Percentiles rank a stretch among this genome's conserved stretches.
Conservation (phyloP, 768 basidiomycete species). For the Phanerodontia chrysosporium region DNA sequence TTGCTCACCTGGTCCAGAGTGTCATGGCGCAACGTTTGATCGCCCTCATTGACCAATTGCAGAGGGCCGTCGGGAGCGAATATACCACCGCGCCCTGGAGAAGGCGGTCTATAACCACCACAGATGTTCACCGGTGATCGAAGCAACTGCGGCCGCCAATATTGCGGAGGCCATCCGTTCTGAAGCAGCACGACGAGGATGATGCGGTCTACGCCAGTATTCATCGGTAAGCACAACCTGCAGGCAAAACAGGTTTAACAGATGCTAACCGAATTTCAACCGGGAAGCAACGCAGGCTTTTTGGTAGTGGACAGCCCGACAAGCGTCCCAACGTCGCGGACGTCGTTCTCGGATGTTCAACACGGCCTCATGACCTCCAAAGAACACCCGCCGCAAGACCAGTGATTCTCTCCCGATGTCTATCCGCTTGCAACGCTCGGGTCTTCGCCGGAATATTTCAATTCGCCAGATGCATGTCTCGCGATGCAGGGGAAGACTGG, state of each 20-base stretch:
- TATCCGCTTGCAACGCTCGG: constrained; percentile 26
- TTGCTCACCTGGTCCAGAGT: background rate
- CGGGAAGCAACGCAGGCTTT: background rate
- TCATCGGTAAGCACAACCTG: background rate
- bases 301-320: background rate
- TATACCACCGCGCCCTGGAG: background rate
- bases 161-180: background rate
- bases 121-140: background rate
- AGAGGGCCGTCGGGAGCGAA: background rate
- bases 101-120: background rate
- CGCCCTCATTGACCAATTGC: background rate
- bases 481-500: background rate
- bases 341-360: constrained; percentile 4
- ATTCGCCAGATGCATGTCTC: constrained; percentile 2
- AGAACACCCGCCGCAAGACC: constrained; percentile 10
- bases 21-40: background rate
- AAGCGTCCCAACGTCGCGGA: background rate
- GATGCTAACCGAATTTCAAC: constrained; percentile 4
- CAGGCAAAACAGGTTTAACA: background rate
- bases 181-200: background rate
- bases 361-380: constrained; percentile 13
- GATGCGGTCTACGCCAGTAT: background rate
- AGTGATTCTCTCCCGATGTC: constrained; percentile 26
- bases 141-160: background rate
- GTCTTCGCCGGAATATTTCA: constrained; percentile 25